phyloP scores from a whole-genome alignment of 2,329 filamentous ascomycete species.

The Phialophora verrucosa region DNA sequence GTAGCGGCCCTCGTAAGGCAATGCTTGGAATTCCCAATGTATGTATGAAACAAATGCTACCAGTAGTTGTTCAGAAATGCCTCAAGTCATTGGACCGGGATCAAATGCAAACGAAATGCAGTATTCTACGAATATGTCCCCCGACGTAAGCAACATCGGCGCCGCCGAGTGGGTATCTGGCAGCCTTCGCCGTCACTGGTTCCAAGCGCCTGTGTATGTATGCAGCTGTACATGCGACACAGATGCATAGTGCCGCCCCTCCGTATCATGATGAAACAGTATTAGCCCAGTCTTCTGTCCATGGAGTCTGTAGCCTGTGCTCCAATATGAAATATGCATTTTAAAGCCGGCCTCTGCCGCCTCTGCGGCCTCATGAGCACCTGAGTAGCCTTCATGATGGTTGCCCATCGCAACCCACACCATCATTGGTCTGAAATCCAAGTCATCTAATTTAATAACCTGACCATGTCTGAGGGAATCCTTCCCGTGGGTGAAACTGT shows the following conservation, averaged over 20 bases:
- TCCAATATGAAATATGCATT: background rate
- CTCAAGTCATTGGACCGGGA: background rate
- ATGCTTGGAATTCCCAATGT: background rate
- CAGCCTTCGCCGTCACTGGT: background rate
- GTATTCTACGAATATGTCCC: background rate
- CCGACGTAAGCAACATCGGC: background rate
- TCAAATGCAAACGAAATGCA: constrained; percentile 5
- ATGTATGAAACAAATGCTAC: background rate
- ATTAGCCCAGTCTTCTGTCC: background rate
- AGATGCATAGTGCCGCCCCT: background rate
- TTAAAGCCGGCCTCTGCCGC: background rate
- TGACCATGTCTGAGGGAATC: constrained; percentile 37
- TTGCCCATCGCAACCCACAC: background rate
- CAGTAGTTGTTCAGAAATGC: background rate
- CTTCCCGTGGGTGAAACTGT: constrained; percentile 37
- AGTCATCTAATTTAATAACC: constrained; percentile 33
- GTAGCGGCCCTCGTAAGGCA: background rate
- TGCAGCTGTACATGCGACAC: background rate
- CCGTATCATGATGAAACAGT: background rate
- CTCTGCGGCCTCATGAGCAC: background rate
- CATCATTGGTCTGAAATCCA: background rate
- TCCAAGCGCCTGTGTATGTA: background rate
- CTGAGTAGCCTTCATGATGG: background rate
- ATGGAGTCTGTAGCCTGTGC: background rate
- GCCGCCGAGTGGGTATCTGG: background rate